Percentiles rank a stretch among this genome's conserved stretches.
phyloP scores from a whole-genome alignment of 352 stramenopile species.

The Elongisporangium anandrum region DNA sequence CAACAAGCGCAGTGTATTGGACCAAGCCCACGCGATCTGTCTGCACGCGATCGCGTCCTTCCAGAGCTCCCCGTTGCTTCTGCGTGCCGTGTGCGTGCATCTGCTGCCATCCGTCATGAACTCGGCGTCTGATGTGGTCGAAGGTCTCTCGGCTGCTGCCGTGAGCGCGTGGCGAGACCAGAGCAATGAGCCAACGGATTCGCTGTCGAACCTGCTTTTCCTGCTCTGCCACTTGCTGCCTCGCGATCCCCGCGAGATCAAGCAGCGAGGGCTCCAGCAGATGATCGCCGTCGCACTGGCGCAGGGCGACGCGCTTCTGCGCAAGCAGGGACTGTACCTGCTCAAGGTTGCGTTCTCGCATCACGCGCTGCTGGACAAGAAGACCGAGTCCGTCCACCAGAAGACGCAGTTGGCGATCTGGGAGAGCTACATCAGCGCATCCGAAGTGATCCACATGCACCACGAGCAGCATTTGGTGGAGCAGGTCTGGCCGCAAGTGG shows the following conservation, averaged over 20 bases:
- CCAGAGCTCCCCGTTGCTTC: constrained; percentile 29
- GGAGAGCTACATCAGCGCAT: constrained; percentile 69
- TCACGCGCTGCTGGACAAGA: constrained; percentile 21
- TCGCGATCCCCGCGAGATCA: constrained; percentile 35
- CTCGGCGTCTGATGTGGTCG: neutral
- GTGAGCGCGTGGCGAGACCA: neutral
- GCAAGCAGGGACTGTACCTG: constrained; percentile 68
- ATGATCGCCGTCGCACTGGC: constrained; percentile 51
- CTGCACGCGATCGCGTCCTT: constrained; percentile 31
- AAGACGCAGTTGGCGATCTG: constrained; percentile 25
- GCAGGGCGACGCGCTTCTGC: constrained; percentile 45
- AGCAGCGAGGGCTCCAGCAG: constrained; percentile 27
- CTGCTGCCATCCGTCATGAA: constrained; percentile 38
- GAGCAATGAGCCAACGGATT: constrained; percentile 9
- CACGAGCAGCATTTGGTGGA: constrained; percentile 81
- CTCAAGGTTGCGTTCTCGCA: constrained; percentile 62
- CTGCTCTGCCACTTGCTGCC: constrained; percentile 57
- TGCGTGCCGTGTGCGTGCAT: constrained; percentile 39
- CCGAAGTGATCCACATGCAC: constrained; percentile 81
- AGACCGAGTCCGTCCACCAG: neutral
- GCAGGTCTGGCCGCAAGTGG: constrained; percentile 79
- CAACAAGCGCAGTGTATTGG: constrained; percentile 5
- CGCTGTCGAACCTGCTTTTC: constrained; percentile 50
- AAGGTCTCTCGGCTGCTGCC: constrained; percentile 2
- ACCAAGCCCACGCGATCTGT: constrained; percentile 28